phyloP scores from a whole-genome alignment of 2,329 filamentous ascomycete genomes.

The Akanthomyces uredinophilus region DNA sequence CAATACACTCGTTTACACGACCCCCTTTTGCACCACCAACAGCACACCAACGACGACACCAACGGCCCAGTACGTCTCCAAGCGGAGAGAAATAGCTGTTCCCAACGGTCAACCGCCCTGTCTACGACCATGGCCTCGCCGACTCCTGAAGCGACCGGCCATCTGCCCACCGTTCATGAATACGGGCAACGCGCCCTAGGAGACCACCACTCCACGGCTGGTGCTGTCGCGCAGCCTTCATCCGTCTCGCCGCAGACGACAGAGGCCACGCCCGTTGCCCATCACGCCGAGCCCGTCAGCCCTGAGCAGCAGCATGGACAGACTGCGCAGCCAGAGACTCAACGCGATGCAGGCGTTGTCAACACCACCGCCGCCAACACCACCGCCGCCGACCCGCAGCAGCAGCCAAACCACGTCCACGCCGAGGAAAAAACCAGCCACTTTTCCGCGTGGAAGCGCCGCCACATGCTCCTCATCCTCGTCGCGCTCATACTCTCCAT shows the following conservation, averaged over 20 bases:
- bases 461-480: neutral
- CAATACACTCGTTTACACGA: neutral
- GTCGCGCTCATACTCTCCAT: neutral
- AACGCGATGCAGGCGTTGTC: neutral
- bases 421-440: neutral
- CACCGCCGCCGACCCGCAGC: no score
- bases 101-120: neutral
- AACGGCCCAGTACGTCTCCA: no score
- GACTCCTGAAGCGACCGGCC: neutral
- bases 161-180: neutral
- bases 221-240: neutral
- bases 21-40: neutral
- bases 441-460: neutral
- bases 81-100: no score
- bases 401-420: neutral
- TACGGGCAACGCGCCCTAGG: neutral
- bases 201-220: neutral
- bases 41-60: neutral
- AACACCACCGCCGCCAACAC: neutral
- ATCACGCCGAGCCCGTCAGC: neutral
- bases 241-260: slow-evolving; percentile 2
- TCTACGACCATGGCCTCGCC: neutral
- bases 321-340: neutral
- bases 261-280: neutral
- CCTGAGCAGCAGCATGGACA: neutral